Evolutionary conservation across 2,329 filamentous ascomycete species (phyloP).

Genomic region (Cladophialophora immunda): DNA sequence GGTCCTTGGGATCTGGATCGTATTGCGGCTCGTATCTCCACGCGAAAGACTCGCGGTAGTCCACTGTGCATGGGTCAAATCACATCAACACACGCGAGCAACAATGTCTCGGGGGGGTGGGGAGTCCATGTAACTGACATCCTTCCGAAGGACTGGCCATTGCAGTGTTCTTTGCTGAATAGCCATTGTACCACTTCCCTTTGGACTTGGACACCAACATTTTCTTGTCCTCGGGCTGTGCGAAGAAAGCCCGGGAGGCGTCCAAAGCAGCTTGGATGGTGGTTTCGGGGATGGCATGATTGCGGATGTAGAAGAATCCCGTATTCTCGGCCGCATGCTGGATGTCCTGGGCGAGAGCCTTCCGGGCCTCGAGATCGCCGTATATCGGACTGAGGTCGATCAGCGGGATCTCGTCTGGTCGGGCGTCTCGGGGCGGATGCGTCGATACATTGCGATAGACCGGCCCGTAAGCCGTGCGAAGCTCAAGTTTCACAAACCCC

Average conservation of each 20-base stretch:
- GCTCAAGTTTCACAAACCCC: conserved; percentile 48
- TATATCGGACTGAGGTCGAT: conserved; percentile 60
- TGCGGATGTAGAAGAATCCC: conserved; percentile 59
- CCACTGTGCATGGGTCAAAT: conserved; percentile 42
- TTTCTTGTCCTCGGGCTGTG: conserved; percentile 56
- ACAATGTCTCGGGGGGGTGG: background rate
- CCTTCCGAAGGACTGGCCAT: conserved; percentile 34
- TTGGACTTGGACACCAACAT: conserved; percentile 57
- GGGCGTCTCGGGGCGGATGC: conserved; percentile 52
- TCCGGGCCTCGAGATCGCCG: conserved; percentile 47
- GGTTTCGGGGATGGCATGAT: conserved; percentile 53
- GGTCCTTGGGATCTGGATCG: conserved; percentile 57
- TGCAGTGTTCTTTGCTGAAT: conserved; percentile 18
- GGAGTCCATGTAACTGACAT: conserved; percentile 20
- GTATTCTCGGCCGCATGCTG: conserved; percentile 58
- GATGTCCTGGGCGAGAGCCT: conserved; percentile 53
- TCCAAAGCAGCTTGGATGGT: conserved; percentile 55
- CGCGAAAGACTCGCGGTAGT: conserved; percentile 61
- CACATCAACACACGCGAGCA: conserved; percentile 32
- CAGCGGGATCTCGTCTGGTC: conserved; percentile 60
- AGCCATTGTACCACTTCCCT: conserved; percentile 48
- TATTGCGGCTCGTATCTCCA: conserved; percentile 63
- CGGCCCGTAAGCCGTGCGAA: conserved; percentile 55
- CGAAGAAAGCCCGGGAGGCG: conserved; percentile 55
- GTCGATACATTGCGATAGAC: conserved; percentile 56